These are phyloP conservation scores for Salix udensis DNA, from an alignment of 345 rosid species.

Conservation along the genomic window DNA sequence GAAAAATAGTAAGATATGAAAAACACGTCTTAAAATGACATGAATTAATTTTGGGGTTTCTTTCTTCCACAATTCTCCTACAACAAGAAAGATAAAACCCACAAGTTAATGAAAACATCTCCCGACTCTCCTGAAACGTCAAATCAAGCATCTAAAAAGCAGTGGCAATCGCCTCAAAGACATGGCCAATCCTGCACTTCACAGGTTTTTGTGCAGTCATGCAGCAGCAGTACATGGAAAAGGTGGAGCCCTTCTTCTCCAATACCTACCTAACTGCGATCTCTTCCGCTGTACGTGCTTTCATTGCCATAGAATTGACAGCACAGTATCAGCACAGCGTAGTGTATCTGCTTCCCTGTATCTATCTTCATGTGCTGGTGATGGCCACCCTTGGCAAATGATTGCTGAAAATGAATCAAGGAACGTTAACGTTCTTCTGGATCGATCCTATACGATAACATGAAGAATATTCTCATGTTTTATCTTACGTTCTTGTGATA, in stretches of 20 bases:
- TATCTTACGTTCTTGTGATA: no score
- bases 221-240: background rate
- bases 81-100: background rate
- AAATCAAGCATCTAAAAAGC: background rate
- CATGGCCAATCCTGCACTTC: background rate
- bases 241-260: background rate
- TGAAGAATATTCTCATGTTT: no score
- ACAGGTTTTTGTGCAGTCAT: background rate
- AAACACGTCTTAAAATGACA: no score
- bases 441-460: no score
- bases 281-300: background rate
- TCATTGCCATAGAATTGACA: background rate
- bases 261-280: background rate
- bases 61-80: no score
- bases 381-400: no score
- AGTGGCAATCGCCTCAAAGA: background rate
- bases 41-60: no score
- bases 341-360: background rate
- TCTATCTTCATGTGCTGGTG: no score
- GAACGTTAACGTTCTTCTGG: no score
- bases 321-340: background rate
- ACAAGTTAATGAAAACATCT: no score
- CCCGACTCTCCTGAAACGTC: background rate
- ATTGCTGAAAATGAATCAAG: no score
- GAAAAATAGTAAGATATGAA: no score